Percentiles rank a stretch among this genome's conserved stretches.
Evolutionary conservation across 768 basidiomycete genomes (phyloP).

Genomic region (Podaxis carcinomalis): DNA sequence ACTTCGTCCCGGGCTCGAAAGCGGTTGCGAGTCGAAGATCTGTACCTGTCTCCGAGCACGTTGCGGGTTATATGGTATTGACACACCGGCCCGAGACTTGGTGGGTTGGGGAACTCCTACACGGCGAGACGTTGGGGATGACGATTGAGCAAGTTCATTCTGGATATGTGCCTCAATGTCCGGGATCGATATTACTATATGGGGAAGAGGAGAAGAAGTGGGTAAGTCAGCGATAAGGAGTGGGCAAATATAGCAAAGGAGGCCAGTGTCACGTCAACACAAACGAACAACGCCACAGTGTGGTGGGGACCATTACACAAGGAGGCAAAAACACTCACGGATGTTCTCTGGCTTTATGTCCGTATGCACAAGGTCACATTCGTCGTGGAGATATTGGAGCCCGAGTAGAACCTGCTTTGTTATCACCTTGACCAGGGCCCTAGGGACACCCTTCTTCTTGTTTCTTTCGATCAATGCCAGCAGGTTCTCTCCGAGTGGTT

Average conservation of each 20-base stretch:
- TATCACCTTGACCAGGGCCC: constrained; percentile 78
- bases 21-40: constrained; percentile 79
- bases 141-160: constrained; percentile 61
- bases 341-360: constrained; percentile 97
- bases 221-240: constrained; percentile 21
- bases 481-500: constrained; percentile 78
- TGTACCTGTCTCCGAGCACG: constrained; percentile 62
- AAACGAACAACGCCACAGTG: constrained; percentile 9
- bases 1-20: constrained; percentile 52
- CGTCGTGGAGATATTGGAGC: constrained; percentile 87
- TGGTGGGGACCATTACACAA: constrained; percentile 1
- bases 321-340: constrained; percentile 45
- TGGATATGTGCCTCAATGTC: constrained; percentile 73
- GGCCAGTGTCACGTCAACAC: constrained; percentile 16
- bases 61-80: constrained; percentile 52
- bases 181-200: constrained; percentile 77
- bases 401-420: constrained; percentile 85
- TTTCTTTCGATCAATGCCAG: constrained; percentile 71
- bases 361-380: constrained; percentile 90
- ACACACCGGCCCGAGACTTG: constrained; percentile 56
- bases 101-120: constrained; percentile 76
- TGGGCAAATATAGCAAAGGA: constrained; percentile 23
- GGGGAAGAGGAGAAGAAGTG: constrained; percentile 24
- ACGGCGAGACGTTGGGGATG: constrained; percentile 71
- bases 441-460: constrained; percentile 81